These are phyloP conservation scores for Salvia sclarea DNA, from an alignment of 305 asterid genomes.

Conservation along the genomic window DNA sequence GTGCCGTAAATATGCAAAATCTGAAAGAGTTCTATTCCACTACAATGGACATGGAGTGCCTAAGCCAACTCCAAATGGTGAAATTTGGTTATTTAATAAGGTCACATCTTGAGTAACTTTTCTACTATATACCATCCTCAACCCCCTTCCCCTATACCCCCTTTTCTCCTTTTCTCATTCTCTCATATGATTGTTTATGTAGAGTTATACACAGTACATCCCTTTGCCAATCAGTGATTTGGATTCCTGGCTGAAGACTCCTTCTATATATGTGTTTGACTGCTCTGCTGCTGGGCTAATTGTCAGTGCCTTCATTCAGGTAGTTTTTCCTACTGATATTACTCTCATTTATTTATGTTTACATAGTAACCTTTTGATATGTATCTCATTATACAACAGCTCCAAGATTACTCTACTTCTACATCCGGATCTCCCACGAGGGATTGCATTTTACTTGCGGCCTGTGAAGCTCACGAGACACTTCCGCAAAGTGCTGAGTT, in stretches of 20 bases:
- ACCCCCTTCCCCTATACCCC: conserved; percentile 5
- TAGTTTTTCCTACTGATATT: conserved; percentile 28
- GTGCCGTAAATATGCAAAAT: conserved; percentile 91
- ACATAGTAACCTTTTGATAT: conserved; percentile 23
- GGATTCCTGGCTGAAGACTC: conserved; percentile 97
- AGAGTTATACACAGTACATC: conserved; percentile 97
- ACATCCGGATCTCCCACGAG: conserved; percentile 62
- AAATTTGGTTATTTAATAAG: conserved; percentile 98
- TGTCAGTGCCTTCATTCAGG: conserved; percentile 89
- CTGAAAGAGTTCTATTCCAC: conserved; percentile 96
- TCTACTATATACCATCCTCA: not conserved
- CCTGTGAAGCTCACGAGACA: conserved; percentile 97
- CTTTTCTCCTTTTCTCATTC: conserved; percentile 23
- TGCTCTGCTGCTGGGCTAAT: conserved; percentile 99
- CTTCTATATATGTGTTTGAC: conserved; percentile 96
- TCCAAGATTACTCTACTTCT: conserved; percentile 71
- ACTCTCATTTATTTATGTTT: not conserved
- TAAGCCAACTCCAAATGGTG: conserved; percentile 95
- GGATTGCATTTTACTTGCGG: conserved; percentile 96
- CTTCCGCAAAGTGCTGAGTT: conserved; percentile 96
- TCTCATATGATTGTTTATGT: conserved; percentile 40
- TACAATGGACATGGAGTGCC: conserved; percentile 99
- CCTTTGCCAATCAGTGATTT: conserved; percentile 85
- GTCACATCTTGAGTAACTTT: conserved; percentile 33
- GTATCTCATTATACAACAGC: conserved; percentile 50